Conservation (phyloP, 2,329 filamentous ascomycete species). For the Cladosporium sp. region DNA sequence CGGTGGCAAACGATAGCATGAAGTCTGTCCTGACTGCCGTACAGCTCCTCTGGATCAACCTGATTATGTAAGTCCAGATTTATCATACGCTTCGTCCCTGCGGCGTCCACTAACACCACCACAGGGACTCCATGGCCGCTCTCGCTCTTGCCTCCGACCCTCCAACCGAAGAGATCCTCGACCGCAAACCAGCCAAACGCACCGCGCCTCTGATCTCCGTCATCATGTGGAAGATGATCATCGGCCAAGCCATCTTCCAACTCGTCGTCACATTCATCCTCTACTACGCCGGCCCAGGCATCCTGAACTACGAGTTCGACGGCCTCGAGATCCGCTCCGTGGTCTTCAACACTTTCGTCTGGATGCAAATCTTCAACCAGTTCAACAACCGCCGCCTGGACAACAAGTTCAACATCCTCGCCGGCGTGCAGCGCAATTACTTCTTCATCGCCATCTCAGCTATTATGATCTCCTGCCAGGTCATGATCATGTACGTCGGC, state of each 20-base stretch:
- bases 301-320: slow-evolving; percentile 55
- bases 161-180: slow-evolving; percentile 72
- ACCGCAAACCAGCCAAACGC: slow-evolving; percentile 74
- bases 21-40: slow-evolving; percentile 78
- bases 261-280: slow-evolving; percentile 73
- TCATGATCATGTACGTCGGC: slow-evolving; percentile 86
- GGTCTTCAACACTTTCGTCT: slow-evolving; percentile 97
- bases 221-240: slow-evolving; percentile 99
- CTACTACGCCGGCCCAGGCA: slow-evolving; percentile 66
- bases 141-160: slow-evolving; percentile 85
- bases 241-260: slow-evolving; percentile 88
- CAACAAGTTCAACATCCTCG: slow-evolving; percentile 93
- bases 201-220: slow-evolving; percentile 73
- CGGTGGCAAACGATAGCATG: slow-evolving; percentile 66
- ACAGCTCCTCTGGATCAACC: slow-evolving; percentile 90
- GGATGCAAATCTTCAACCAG: slow-evolving; percentile 99
- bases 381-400: slow-evolving; percentile 95
- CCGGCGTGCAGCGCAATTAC: slow-evolving; percentile 76
- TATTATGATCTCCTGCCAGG: slow-evolving; percentile 83
- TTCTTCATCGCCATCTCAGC: slow-evolving; percentile 84
- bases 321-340: slow-evolving; percentile 64
- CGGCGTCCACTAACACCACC: not conserved
- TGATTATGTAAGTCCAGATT: slow-evolving; percentile 67
- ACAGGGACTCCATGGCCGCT: slow-evolving; percentile 77
- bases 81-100: too few relatives aligned